Evolutionary conservation across 2,329 filamentous ascomycete species (phyloP).

Genomic region (Verticillium dahliae): DNA sequence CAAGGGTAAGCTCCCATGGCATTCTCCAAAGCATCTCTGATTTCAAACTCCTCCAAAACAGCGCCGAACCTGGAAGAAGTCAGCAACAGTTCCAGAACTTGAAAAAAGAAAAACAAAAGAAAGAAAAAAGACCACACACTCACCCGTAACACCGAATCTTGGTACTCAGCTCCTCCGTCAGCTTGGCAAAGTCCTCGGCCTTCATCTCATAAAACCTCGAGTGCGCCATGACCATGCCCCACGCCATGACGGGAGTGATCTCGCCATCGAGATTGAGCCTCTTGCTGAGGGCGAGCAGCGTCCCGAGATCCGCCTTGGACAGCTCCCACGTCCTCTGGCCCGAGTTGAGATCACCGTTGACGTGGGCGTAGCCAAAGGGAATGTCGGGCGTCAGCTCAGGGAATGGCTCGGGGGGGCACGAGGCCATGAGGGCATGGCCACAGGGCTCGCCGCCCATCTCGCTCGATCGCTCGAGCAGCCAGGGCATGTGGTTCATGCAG

Average conservation of each 20-base stretch:
- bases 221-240: conserved; percentile 73
- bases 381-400: conserved; percentile 40
- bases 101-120: not conserved
- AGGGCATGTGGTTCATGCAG: conserved; percentile 87
- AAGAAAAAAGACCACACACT: conserved; percentile 23
- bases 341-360: conserved; percentile 31
- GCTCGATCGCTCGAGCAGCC: conserved; percentile 56
- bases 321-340: conserved; percentile 74
- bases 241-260: conserved; percentile 93
- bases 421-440: conserved; percentile 90
- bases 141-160: conserved; percentile 94
- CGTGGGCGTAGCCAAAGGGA: conserved; percentile 43
- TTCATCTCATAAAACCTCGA: conserved; percentile 61
- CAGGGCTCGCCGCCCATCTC: conserved; percentile 63
- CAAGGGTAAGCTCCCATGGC: conserved; percentile 41
- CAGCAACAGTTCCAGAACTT: conserved; percentile 1
- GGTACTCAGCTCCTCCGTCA: conserved; percentile 66
- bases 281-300: conserved; percentile 76
- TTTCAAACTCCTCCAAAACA: conserved; percentile 62
- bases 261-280: conserved; percentile 79
- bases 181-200: conserved; percentile 59
- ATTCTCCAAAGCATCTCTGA: conserved; percentile 69
- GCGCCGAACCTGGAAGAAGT: conserved; percentile 46
- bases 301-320: conserved; percentile 68
- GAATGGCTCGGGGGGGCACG: conserved; percentile 68